A percentile compares a stretch with the other conserved stretches of the same genome.
phyloP scores from a whole-genome alignment of 495 filamentous ascomycete species.

The Penicillium chermesinum region DNA sequence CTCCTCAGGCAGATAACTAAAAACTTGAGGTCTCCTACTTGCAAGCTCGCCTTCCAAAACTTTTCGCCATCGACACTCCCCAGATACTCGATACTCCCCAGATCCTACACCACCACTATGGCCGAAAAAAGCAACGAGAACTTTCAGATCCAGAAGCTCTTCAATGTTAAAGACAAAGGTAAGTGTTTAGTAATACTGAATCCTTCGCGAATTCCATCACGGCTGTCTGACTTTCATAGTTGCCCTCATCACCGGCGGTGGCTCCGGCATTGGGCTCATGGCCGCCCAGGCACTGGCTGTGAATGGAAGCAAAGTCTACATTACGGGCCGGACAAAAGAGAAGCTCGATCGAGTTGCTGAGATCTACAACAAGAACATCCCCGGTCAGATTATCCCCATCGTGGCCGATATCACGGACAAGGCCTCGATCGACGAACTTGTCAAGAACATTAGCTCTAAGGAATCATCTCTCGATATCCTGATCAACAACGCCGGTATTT shows the following conservation, averaged over 20 bases:
- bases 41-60: no score
- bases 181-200: not conserved
- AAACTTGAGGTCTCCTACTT: no score
- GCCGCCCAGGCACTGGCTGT: constrained; percentile 53
- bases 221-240: constrained; percentile 21
- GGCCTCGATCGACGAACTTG: constrained; percentile 38
- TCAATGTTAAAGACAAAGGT: constrained; percentile 52
- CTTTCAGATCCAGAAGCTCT: constrained; percentile 46
- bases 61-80: no score
- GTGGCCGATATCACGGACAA: constrained; percentile 47
- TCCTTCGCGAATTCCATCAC: not conserved
- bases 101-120: constrained; percentile 12
- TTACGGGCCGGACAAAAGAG: constrained; percentile 51
- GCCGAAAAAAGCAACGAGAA: constrained; percentile 40
- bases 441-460: constrained; percentile 36
- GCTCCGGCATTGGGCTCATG: constrained; percentile 50
- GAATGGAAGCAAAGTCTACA: constrained; percentile 58
- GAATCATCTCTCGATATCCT: constrained; percentile 47
- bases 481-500: constrained; percentile 55
- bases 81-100: no score
- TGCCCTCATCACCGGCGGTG: constrained; percentile 53
- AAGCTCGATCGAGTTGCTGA: constrained; percentile 51
- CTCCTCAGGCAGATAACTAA: no score
- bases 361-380: constrained; percentile 39
- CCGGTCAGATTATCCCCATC: constrained; percentile 54